Conservation (phyloP, 768 basidiomycete genomes). For the Mycena chlorophos region DNA sequence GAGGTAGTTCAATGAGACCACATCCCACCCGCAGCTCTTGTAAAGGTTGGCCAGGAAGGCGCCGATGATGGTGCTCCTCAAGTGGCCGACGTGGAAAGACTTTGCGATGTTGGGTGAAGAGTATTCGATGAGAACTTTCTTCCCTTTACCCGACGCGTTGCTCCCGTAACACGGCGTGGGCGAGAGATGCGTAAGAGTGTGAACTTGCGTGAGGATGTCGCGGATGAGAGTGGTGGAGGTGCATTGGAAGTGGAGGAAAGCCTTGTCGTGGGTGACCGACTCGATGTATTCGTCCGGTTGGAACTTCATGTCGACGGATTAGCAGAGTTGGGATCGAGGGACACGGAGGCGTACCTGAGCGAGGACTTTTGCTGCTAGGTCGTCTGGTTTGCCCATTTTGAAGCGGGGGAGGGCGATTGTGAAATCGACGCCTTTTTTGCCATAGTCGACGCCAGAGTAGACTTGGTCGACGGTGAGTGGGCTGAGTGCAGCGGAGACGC, state of each 20-base stretch:
- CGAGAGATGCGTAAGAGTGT: constrained; percentile 64
- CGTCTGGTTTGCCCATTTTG: constrained; percentile 80
- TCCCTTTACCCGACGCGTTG: constrained; percentile 74
- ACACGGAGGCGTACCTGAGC: constrained; percentile 56
- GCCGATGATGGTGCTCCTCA: constrained; percentile 99
- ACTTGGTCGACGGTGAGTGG: constrained; percentile 71
- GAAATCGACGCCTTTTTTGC: constrained; percentile 93
- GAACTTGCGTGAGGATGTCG: constrained; percentile 70
- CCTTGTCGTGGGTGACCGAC: constrained; percentile 65
- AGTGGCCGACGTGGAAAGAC: constrained; percentile 95
- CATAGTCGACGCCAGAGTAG: constrained; percentile 83
- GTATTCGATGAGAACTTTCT: constrained; percentile 86
- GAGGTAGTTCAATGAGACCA: constrained; percentile 89
- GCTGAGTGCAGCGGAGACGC: constrained; percentile 64
- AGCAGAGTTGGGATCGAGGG: constrained; percentile 3
- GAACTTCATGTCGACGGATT: constrained; percentile 54
- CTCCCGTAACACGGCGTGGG: constrained; percentile 79
- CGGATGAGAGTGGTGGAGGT: constrained; percentile 64
- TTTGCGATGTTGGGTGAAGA: constrained; percentile 98
- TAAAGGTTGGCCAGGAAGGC: constrained; percentile 90
- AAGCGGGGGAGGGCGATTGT: constrained; percentile 91
- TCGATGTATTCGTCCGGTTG: constrained; percentile 78
- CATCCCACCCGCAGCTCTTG: constrained; percentile 90
- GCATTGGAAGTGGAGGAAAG: constrained; percentile 82
- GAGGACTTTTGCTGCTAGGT: constrained; percentile 72